Base-by-base conservation (phyloP, 2,329 filamentous ascomycete genomes). In the Dryadomyces quercivorus region DNA sequence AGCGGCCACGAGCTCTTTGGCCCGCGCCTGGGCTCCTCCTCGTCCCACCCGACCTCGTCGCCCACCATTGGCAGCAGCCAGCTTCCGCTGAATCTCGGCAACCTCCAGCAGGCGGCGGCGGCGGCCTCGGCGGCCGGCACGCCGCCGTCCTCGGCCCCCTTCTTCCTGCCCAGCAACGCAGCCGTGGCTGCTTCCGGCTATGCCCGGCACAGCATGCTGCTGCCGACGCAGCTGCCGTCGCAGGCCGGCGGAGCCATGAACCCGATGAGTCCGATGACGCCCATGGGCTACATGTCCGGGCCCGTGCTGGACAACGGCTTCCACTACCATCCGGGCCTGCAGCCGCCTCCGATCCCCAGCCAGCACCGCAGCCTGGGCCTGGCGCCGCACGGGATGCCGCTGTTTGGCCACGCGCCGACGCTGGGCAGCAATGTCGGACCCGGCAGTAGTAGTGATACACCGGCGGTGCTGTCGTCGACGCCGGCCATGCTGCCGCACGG, bases 401-500 rank as follows among this genome's bases (percentile, higher is more conserved):
- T 50, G 3, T 42, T 46, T 9, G 50, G 22, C 38, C 38, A 51
- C 15, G 34, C 47, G 47, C 20, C 18, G 54, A 58, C 26, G 31
- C 52, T 26, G 51, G 51, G 26, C 18, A 76, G 70, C 65, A 51
- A 40, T 31, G 26, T 31, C 26, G 26, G 26, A 31, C 26, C n/a
- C 42, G 50, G 31, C 43, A 18, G n/a, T 74, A 68, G 61, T 75
- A 68, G 64, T 77, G 75, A 60, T 71, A 68, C 59, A 77, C 71
- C 59, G 69, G 68, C 70, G 18, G 81, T 76, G 62, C 80, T 85
- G 58, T 77, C 75, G 1, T 5, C 45, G 8, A 80, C 82, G 9
- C 75, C 82, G 9, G 75, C 77, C 20, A 67, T 31, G 26, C 26
- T 31, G 26, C 87, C 84, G 0, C 84, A 88, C 63, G 83, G 84